These are phyloP conservation scores for Solanum hybrid DNA, from an alignment of 305 asterid genomes.

Conservation along the genomic window DNA sequence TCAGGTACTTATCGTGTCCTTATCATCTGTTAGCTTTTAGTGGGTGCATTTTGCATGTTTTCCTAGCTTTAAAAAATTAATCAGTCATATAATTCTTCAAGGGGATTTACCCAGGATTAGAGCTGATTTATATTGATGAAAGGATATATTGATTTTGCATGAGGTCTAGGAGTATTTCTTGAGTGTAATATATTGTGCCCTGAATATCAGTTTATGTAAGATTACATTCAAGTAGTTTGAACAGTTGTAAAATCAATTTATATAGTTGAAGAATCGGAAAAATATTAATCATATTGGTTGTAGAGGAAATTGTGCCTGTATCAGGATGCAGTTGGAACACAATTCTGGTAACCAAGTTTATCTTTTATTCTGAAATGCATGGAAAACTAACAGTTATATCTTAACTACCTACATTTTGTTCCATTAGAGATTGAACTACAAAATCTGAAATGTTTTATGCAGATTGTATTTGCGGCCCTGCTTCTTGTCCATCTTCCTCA, in stretches of 20 bases:
- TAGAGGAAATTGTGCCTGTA: not conserved
- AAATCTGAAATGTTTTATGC: slow-evolving; percentile 17
- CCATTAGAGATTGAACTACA: not conserved
- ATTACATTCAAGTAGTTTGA: not conserved
- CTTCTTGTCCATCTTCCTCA: slow-evolving; percentile 62
- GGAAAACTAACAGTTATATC: not conserved
- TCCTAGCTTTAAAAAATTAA: not conserved
- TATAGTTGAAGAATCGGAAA: not conserved
- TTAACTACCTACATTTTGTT: not conserved
- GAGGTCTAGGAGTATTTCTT: not conserved
- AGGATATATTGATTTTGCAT: not conserved
- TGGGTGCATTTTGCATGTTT: not conserved
- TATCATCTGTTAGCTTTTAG: slow-evolving; percentile 6
- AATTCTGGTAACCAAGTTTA: not conserved
- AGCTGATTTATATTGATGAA: not conserved
- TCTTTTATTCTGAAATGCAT: not conserved
- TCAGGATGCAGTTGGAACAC: not conserved
- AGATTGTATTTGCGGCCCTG: slow-evolving; percentile 59
- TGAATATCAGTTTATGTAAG: not conserved
- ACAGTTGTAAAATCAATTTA: not conserved
- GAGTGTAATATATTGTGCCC: not conserved
- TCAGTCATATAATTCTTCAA: not conserved
- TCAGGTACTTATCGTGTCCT: slow-evolving; percentile 48
- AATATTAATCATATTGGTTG: not conserved
- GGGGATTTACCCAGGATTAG: not conserved